Percentiles rank a stretch among this genome's conserved stretches.
phyloP scores from a whole-genome alignment of 2,329 filamentous ascomycete species.

The Botrytis medusae region DNA sequence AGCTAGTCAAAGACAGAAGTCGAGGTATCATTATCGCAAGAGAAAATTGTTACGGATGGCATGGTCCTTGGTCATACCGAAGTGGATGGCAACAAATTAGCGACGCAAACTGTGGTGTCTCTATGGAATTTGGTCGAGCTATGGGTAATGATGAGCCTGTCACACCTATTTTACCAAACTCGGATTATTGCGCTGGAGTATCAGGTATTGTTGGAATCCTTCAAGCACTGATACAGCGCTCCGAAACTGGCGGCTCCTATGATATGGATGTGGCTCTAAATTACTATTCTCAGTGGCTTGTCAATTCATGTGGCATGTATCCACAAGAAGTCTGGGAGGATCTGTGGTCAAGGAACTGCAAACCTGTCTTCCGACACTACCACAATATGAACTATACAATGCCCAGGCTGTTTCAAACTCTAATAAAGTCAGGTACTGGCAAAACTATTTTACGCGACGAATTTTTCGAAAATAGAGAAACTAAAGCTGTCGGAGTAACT shows the following conservation, averaged over 20 bases:
- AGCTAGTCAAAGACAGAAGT: conserved; percentile 17
- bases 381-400: neutral
- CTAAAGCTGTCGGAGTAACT: neutral
- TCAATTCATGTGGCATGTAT: conserved; percentile 38
- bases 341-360: neutral
- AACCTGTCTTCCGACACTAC: neutral
- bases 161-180: conserved; percentile 47
- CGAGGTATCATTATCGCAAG: conserved; percentile 38
- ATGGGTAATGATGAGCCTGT: conserved; percentile 49
- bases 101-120: conserved; percentile 44
- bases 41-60: conserved; percentile 49
- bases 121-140: conserved; percentile 47
- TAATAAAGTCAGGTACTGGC: neutral
- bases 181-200: conserved; percentile 48
- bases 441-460: neutral
- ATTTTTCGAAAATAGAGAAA: neutral
- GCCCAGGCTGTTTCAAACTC: neutral
- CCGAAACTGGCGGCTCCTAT: conserved; percentile 44
- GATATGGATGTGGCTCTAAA: conserved; percentile 45
- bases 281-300: conserved; percentile 47
- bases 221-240: conserved; percentile 44
- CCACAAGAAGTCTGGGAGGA: neutral
- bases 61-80: conserved; percentile 47
- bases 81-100: conserved; percentile 53
- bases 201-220: conserved; percentile 45